Base-by-base conservation (phyloP, 192 early-diverging fungal genomes). In the Phlyctochytrium bullatum region DNA sequence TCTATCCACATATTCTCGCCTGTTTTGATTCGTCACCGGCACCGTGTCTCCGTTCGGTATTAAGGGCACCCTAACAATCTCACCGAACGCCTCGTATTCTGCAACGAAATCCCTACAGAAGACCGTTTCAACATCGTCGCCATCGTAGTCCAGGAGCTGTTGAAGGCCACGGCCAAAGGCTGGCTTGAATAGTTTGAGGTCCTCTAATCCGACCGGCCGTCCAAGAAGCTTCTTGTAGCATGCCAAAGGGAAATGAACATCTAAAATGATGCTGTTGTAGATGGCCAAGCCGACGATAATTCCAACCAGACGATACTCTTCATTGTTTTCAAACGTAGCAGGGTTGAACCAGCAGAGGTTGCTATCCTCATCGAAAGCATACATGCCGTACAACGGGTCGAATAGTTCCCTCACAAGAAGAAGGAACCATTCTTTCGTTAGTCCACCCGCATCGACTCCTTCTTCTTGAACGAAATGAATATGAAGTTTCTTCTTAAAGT, bases 381-480 rank as follows among this genome's bases (percentile, higher is more conserved):
- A 95, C 80, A 77, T 81, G 52, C 95, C 93, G 72, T 92, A 97
- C 67, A 91, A 88, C 6, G 82, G 80, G 65, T 92, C 90, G 76
- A 94, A 93, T 25, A 97, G 80, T 34, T 95, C 91, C 60, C 91
- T 83, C 47, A 95, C 90, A 17, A 95, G 86, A 28, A 95, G 81
- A 59, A 92, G 88, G 66, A 97, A 94, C 78, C 93, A 97, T 78
- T 97, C 95, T 68, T 95, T 95, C 61, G 92, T 92, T 31, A 97
- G 89, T 12, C 95, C 95, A 52, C 95, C 95, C 64, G 93, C 92
- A 67, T 95, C 93, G 14, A 97, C 89, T 28, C 91, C 94, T 16
- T 60, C 76, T 60, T 83, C 82, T 52, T 78, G 74, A 24, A 67
- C 57, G 59, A 83, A 84, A 68, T 79, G 75, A 16, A 85, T 84